Evolutionary conservation across 2,329 filamentous ascomycete species (phyloP).

Genomic region (Epicoccum nigrum): DNA sequence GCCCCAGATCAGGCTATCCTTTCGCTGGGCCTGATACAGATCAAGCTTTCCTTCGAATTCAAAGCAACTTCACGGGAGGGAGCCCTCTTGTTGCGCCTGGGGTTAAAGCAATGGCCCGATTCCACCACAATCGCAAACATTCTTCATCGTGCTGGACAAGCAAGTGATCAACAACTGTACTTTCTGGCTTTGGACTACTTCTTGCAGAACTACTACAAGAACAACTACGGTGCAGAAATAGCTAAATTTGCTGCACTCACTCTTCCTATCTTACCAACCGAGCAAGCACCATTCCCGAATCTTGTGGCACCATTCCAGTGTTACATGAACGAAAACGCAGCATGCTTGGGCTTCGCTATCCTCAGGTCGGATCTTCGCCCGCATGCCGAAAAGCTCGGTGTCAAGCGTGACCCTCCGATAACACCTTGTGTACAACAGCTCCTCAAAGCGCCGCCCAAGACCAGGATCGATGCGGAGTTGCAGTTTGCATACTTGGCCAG

Average conservation of each 20-base stretch:
- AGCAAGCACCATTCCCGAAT: constrained; percentile 65
- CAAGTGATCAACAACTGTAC: constrained; percentile 61
- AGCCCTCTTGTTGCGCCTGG: constrained; percentile 73
- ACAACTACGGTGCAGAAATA: constrained; percentile 71
- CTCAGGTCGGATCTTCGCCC: constrained; percentile 75
- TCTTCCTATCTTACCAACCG: constrained; percentile 68
- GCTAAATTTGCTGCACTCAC: constrained; percentile 57
- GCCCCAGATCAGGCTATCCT: constrained; percentile 43
- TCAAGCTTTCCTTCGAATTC: constrained; percentile 81
- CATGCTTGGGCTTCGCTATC: constrained; percentile 80
- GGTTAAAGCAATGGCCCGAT: constrained; percentile 73
- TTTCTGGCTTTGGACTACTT: constrained; percentile 80
- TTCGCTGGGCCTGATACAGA: constrained; percentile 49
- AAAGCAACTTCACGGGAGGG: constrained; percentile 62
- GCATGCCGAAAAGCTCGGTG: constrained; percentile 86
- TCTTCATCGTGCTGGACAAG: constrained; percentile 69
- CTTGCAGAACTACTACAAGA: constrained; percentile 76
- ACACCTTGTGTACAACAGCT: constrained; percentile 76
- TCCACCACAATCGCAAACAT: constrained; percentile 77
- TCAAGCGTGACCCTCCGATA: constrained; percentile 81
- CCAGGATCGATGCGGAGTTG: constrained; percentile 67
- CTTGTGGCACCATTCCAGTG: constrained; percentile 77
- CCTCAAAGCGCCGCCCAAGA: constrained; percentile 72
- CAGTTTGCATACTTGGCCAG: constrained; percentile 85
- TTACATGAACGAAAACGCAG: constrained; percentile 79